A percentile compares a stretch with the other conserved stretches of the same genome.
phyloP scores from a whole-genome alignment of 2,329 filamentous ascomycete species.

The Apiospora aurea region DNA sequence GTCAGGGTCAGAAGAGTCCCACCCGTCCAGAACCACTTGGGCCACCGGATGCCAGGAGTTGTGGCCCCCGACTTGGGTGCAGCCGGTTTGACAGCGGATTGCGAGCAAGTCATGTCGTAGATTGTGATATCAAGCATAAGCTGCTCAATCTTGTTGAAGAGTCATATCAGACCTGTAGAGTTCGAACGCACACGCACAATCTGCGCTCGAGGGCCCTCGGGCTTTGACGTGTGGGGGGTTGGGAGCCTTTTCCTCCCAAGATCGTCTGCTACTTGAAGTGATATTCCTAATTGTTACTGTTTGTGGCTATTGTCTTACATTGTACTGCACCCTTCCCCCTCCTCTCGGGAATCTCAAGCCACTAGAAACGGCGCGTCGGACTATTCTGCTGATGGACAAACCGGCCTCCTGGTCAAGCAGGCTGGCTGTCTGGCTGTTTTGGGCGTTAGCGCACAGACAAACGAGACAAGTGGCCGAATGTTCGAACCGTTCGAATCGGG shows the following conservation, averaged over 20 bases:
- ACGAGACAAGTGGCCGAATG: neutral
- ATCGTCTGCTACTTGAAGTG: neutral
- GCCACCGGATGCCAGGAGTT: conserved; percentile 1
- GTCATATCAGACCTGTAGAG: conserved; percentile 2
- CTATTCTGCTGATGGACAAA: neutral
- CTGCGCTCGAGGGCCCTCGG: neutral
- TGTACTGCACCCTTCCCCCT: neutral
- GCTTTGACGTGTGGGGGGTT: conserved; percentile 3
- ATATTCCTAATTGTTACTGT: neutral
- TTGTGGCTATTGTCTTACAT: neutral
- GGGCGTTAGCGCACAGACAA: neutral
- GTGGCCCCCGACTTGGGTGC: conserved; percentile 2
- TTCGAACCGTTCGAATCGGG: conserved; percentile 10
- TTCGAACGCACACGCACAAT: neutral
- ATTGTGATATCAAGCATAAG: neutral
- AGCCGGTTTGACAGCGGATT: conserved; percentile 10
- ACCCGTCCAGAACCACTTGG: conserved; percentile 10
- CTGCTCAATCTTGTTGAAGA: conserved; percentile 8
- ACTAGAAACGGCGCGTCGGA: conserved; percentile 16
- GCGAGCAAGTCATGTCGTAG: neutral
- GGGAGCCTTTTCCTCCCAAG: neutral
- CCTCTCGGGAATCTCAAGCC: conserved; percentile 10
- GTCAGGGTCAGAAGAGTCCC: neutral
- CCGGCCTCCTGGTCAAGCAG: neutral
- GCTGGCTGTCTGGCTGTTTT: neutral